Base-by-base conservation (phyloP, 2,329 filamentous ascomycete genomes). In the Colletotrichum filicis region DNA sequence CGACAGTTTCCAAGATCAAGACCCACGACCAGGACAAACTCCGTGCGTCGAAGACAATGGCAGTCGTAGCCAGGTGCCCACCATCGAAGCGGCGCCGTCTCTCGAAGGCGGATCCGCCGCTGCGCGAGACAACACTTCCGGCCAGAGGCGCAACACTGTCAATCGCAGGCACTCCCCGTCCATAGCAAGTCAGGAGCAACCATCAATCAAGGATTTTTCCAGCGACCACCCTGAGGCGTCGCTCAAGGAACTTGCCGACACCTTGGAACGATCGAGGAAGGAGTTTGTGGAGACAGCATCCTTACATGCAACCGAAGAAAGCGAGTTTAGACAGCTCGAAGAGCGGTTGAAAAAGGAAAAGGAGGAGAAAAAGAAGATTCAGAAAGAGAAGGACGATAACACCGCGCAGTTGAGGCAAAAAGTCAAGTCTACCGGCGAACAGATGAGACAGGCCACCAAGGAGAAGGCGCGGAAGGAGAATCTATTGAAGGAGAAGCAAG, bases 331-430 rank as follows among this genome's bases (percentile, higher is more conserved):
- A 75, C 85, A 87, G n/a, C 83, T 90, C 65, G 84, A 94, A 75
- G 89, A 91, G 52, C 91, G 94, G 57, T 80, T 98, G 37, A 90
- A 92, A 67, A 91, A 91, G 71, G 94, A 97, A 78, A 93, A 94
- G 73, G 94, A 97, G 76, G 89, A 92, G 63, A 91, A 98, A 80
- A 92, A 90, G 78, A 92, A 92, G 74, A 88, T 92, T 24, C 87
- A 97, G 66, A 97, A 94, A 80, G 94, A 97, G 79, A 98, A 97
- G 81, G 96, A 98, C 76, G 95, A 97, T 78, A 93, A 92, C 63
- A 98, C 95, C 61, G 92, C 94, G 57, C 95, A 95, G 79, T 84
- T 98, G 66, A 94, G 93, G 78, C 93, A 93, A 74, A 92, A 96
- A 79, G 92, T 97, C 66, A 92, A 94, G 65, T 91, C 90, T 58